Conservation (phyloP, 2,329 filamentous ascomycete genomes). For the Diaporthe sp. region DNA sequence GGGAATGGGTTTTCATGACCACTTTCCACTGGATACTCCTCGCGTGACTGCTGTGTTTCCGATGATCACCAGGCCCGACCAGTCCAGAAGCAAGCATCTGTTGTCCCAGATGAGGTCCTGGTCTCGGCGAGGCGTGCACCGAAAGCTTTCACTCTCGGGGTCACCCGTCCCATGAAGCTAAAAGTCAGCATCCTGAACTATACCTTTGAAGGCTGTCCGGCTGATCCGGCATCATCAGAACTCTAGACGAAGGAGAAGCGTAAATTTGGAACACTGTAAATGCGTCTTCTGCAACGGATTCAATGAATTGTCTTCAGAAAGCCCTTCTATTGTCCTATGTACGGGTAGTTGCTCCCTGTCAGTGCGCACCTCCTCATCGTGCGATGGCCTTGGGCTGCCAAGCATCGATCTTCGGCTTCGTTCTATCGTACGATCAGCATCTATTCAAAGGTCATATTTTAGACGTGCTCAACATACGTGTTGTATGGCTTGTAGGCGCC, state of each 20-base stretch:
- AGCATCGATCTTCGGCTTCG: conserved; percentile 51
- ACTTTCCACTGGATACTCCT: not conserved
- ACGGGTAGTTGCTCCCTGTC: conserved; percentile 31
- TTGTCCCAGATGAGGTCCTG: not conserved
- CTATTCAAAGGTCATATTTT: fast-evolving
- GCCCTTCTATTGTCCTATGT: conserved; percentile 38
- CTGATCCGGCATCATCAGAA: not conserved
- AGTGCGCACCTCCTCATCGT: conserved; percentile 27
- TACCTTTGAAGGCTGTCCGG: not conserved
- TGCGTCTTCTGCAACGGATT: not conserved
- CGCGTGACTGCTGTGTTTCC: not conserved
- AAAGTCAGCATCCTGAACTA: not conserved
- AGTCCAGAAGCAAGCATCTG: too few relatives aligned
- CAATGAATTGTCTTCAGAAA: not conserved
- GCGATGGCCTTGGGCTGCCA: conserved; percentile 48
- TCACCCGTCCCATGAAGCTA: too few relatives aligned
- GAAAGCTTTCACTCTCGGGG: not conserved
- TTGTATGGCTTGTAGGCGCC: conserved; percentile 93
- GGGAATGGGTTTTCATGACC: not conserved
- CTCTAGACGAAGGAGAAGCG: not conserved
- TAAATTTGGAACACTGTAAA: not conserved
- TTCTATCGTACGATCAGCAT: conserved; percentile 41
- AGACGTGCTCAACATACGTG: conserved; percentile 76
- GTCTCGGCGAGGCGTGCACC: not conserved
- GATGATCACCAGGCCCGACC: not conserved